phyloP scores from a whole-genome alignment of 2,329 filamentous ascomycete species.

The Rhinocladiella similis region DNA sequence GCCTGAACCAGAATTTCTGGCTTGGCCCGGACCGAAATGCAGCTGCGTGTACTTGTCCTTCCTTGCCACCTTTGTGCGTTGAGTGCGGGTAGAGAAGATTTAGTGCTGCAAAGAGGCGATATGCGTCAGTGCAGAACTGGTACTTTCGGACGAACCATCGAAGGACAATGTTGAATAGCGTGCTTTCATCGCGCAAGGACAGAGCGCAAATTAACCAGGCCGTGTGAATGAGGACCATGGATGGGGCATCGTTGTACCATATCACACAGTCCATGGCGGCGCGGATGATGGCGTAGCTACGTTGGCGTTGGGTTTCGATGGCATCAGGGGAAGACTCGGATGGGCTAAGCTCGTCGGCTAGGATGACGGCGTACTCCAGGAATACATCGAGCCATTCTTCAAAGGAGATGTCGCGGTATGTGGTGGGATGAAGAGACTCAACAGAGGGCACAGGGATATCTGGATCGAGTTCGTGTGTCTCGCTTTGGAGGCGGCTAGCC shows the following conservation, averaged over 20 bases:
- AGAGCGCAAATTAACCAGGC: slow-evolving; percentile 83
- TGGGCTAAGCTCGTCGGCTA: slow-evolving; percentile 60
- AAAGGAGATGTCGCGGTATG: slow-evolving; percentile 78
- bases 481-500: slow-evolving; percentile 17
- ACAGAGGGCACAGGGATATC: slow-evolving; percentile 18
- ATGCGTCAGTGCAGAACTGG: slow-evolving; percentile 76
- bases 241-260: slow-evolving; percentile 70
- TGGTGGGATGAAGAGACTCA: slow-evolving; percentile 26
- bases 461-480: slow-evolving; percentile 8
- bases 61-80: slow-evolving; percentile 49
- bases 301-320: slow-evolving; percentile 41
- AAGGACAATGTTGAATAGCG: slow-evolving; percentile 66
- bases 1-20: slow-evolving; percentile 87
- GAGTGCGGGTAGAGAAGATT: slow-evolving; percentile 66
- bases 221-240: slow-evolving; percentile 71
- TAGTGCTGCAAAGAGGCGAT: slow-evolving; percentile 78
- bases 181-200: slow-evolving; percentile 73
- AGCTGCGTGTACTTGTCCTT: slow-evolving; percentile 17
- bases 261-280: slow-evolving; percentile 78
- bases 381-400: slow-evolving; percentile 87
- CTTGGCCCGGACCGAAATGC: slow-evolving; percentile 70
- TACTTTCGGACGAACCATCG: slow-evolving; percentile 84
- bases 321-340: not conserved
- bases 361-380: slow-evolving; percentile 77
- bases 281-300: slow-evolving; percentile 71